A percentile compares a stretch with the other conserved stretches of the same genome.
These are phyloP conservation scores for Rubus idaeus DNA, from an alignment of 306 rosid genomes.

Conservation along the genomic window DNA sequence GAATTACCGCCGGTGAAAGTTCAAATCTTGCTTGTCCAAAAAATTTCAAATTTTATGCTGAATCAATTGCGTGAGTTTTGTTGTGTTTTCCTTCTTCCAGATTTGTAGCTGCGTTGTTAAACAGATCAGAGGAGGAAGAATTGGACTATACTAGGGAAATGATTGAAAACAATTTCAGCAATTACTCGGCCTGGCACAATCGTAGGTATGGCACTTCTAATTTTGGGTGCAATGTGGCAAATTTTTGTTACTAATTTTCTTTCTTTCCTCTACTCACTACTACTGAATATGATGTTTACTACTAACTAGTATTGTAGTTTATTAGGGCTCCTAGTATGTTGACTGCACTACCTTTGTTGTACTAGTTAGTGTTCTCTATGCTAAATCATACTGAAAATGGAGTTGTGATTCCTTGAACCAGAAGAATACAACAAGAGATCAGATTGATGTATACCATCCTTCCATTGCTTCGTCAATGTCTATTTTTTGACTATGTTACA, in stretches of 20 bases:
- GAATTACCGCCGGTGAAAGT: slow-evolving; percentile 73
- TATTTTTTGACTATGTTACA: not conserved
- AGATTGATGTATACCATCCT: not conserved
- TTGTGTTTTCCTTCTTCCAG: slow-evolving; percentile 35
- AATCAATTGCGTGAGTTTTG: slow-evolving; percentile 10
- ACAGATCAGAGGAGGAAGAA: slow-evolving; percentile 72
- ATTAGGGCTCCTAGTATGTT: not conserved
- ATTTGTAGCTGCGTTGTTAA: slow-evolving; percentile 68
- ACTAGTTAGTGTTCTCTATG: not conserved
- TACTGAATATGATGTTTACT: not conserved
- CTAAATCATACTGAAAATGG: not conserved
- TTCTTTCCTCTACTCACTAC: not conserved
- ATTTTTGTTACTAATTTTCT: not conserved
- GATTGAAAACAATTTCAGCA: slow-evolving; percentile 75
- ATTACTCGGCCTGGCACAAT: slow-evolving; percentile 92
- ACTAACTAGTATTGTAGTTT: no score
- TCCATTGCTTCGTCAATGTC: not conserved
- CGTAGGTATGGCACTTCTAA: slow-evolving; percentile 49
- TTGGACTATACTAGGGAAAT: slow-evolving; percentile 61
- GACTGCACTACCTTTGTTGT: not conserved
- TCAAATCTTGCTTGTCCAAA: not conserved
- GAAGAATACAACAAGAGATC: not conserved
- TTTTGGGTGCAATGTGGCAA: not conserved
- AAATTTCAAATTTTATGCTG: not conserved
- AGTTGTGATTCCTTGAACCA: not conserved